Percentiles rank a stretch among this genome's conserved stretches.
These are phyloP conservation scores for Fusarium falciforme DNA, from an alignment of 2,329 filamentous ascomycete species.

Conservation along the genomic window DNA sequence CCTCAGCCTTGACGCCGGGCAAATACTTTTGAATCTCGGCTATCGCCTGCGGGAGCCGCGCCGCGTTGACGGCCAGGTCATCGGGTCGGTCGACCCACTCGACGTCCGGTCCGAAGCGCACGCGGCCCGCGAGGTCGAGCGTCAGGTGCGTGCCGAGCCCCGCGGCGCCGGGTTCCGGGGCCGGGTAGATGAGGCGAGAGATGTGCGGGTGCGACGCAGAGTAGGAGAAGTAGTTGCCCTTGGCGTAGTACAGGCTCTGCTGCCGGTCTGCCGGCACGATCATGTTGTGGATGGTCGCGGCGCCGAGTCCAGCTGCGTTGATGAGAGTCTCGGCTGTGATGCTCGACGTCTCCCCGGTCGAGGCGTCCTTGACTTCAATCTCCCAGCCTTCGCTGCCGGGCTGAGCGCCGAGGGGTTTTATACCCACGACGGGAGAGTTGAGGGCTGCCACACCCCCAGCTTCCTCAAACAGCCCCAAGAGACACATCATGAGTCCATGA, in stretches of 20 bases:
- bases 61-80: conserved; percentile 75
- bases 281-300: conserved; percentile 84
- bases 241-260: conserved; percentile 80
- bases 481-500: conserved; percentile 83
- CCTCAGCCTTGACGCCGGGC: conserved; percentile 74
- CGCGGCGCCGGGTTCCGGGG: conserved; percentile 81
- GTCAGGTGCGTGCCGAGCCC: conserved; percentile 95
- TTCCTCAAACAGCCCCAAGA: conserved; percentile 82
- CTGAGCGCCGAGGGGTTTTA: conserved; percentile 61
- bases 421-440: conserved; percentile 70
- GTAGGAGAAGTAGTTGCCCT: conserved; percentile 96
- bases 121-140: conserved; percentile 83
- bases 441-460: conserved; percentile 80
- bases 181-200: conserved; percentile 85
- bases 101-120: conserved; percentile 94
- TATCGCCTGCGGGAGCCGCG: conserved; percentile 74
- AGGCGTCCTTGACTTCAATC: conserved; percentile 64
- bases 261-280: conserved; percentile 70
- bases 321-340: conserved; percentile 83
- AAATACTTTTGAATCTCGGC: conserved; percentile 83
- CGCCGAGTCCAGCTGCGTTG: conserved; percentile 87
- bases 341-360: conserved; percentile 60
- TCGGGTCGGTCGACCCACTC: conserved; percentile 84
- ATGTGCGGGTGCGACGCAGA: conserved; percentile 71
- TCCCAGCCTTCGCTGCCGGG: conserved; percentile 74